Percentiles rank a stretch among this genome's conserved stretches.
phyloP scores from a whole-genome alignment of 176 grass and related monocot genomes.

The Neostapfia colusana region DNA sequence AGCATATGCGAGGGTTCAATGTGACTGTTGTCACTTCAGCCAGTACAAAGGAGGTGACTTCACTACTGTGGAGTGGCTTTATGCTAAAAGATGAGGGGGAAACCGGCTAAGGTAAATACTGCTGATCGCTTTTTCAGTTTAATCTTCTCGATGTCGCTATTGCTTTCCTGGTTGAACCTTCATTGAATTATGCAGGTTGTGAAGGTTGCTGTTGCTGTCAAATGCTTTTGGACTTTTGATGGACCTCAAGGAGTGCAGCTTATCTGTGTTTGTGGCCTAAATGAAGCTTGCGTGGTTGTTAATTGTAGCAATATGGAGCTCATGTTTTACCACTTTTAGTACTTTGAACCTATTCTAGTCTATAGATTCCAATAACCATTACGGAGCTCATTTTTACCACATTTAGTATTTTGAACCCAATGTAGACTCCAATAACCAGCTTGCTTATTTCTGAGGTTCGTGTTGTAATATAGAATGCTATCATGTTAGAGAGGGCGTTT shows the following conservation, averaged over 20 bases:
- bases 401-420: not conserved
- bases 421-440: not conserved
- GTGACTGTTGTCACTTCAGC: constrained; percentile 35
- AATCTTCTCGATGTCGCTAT: not conserved
- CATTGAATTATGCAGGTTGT: not conserved
- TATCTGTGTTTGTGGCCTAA: not conserved
- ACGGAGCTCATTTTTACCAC: not conserved
- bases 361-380: not conserved
- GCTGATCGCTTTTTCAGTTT: not conserved
- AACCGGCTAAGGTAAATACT: not conserved
- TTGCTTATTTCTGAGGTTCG: not conserved
- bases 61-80: constrained; percentile 34
- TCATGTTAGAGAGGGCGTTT: not conserved
- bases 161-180: not conserved
- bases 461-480: not conserved
- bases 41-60: constrained; percentile 41
- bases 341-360: not conserved
- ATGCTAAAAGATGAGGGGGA: constrained; percentile 22
- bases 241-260: not conserved
- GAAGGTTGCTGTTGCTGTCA: not conserved
- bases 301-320: not conserved
- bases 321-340: not conserved
- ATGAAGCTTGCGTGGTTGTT: not conserved
- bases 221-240: not conserved
- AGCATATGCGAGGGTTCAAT: constrained; percentile 51